Percentiles rank a stretch among this genome's conserved stretches.
These are phyloP conservation scores for Setaria viridis DNA, from an alignment of 202 grass and related monocot species.

Conservation along the genomic window DNA sequence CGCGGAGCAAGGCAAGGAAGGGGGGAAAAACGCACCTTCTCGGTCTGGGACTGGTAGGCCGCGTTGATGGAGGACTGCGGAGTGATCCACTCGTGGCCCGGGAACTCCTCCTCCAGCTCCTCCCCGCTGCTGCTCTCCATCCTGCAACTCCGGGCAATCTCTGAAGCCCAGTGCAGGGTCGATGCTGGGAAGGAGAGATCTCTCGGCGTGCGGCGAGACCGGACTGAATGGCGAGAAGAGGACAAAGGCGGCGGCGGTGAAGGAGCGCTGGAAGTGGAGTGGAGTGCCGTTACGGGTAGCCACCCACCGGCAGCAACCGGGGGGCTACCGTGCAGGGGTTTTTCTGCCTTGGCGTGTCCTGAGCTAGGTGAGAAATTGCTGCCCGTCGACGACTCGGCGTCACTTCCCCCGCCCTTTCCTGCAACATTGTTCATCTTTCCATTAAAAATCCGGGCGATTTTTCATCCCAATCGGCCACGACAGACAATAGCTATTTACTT, in stretches of 20 bases:
- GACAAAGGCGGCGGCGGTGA: background rate
- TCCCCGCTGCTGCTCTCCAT: slow-evolving; percentile 99
- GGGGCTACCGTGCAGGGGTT: slow-evolving; percentile 31
- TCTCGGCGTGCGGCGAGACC: slow-evolving; percentile 7
- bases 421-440: background rate
- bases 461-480: too few species aligned
- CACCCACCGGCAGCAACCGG: slow-evolving; percentile 61
- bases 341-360: slow-evolving; percentile 19
- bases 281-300: slow-evolving; percentile 53
- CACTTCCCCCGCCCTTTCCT: background rate
- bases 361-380: slow-evolving; percentile 22
- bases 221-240: background rate
- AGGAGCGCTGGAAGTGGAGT: slow-evolving; percentile 31
- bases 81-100: slow-evolving; percentile 95
- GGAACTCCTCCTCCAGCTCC: slow-evolving; percentile 79
- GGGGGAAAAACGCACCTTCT: too few species aligned
- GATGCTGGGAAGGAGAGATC: slow-evolving; percentile 4
- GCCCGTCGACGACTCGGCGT: background rate
- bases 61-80: slow-evolving; percentile 93
- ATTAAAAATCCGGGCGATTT: background rate
- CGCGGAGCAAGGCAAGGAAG: too few species aligned
- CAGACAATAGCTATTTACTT: too few species aligned
- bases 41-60: slow-evolving; percentile 68
- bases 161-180: background rate
- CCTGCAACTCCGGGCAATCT: slow-evolving; percentile 31